Evolutionary conservation across 805 yeast species (phyloP), one percentile per base, ranked within the genome.

Genomic region (Lachancea nothofagi): DNA sequence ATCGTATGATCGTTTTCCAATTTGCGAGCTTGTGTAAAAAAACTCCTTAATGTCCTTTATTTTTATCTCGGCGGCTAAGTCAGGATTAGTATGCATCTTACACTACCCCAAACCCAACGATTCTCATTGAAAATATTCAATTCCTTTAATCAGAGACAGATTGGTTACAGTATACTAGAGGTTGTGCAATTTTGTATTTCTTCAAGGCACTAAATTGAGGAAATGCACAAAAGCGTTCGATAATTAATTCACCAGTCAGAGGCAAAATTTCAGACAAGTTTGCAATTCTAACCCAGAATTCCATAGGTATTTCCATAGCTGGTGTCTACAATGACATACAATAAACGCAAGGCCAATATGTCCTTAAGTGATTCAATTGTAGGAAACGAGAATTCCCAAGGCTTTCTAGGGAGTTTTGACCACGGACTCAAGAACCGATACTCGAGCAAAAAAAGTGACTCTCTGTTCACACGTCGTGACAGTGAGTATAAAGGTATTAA

Each of bases 381-480:
- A 10, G 18, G 22, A 8, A 24, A 17, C n/a, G 40, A 29, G n/a
- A 23, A 36, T 14, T 20, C 7, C 13, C 21, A 15, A 6, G 34
- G 15, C 12, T n/a, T 31, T n/a, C 34, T 18, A 15, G 34, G 18
- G 32, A 29, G 22, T 29, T 24, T 29, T 13, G 33, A 29, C 12
- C 33, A 15, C 5, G 28, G 28, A 13, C 17, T 33, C 7, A 33
- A 23, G n/a, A 33, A 37, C 17, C 33, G 29, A 21, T 24, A 21
- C 26, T 32, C 42, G 7, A 33, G 37, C 12, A 38, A 38, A 18
- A 25, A 38, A 33, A 27, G 29, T 15, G 33, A 33, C 7, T 32
- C 42, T 5, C 23, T 38, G 17, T 38, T 33, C 18, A 33, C 38
- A 5, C 20, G 33, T 4, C 17, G 38, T 6, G 29, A 15, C 7